phyloP scores from a whole-genome alignment of 345 rosid species.

The Cardamine occulta region DNA sequence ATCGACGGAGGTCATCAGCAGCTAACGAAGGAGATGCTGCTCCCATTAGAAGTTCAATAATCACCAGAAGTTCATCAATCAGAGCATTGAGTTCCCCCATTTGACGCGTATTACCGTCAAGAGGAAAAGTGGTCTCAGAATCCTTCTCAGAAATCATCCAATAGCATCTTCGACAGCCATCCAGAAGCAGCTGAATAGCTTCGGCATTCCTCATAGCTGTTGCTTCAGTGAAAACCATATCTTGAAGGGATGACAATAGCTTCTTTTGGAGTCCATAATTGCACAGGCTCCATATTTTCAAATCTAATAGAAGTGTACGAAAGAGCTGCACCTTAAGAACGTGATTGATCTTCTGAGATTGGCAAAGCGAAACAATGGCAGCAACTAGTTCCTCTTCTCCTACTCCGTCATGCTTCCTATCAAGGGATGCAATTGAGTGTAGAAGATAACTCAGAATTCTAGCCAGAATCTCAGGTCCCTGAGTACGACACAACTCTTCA shows the following conservation, averaged over 20 bases:
- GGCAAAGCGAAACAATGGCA: constrained; percentile 93
- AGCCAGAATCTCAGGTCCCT: constrained; percentile 91
- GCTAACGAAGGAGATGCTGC: constrained; percentile 82
- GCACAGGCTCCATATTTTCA: constrained; percentile 95
- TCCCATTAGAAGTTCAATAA: constrained; percentile 94
- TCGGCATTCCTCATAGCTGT: constrained; percentile 88
- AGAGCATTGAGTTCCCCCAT: constrained; percentile 95
- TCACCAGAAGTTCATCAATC: constrained; percentile 97
- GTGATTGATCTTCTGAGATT: constrained; percentile 83
- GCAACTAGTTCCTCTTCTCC: constrained; percentile 97
- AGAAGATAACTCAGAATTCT: constrained; percentile 86
- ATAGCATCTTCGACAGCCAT: constrained; percentile 99
- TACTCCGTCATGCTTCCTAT: constrained; percentile 66
- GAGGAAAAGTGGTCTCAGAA: constrained; percentile 66
- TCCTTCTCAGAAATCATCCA: constrained; percentile 90
- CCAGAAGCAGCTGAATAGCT: constrained; percentile 99
- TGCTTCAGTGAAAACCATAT: constrained; percentile 99
- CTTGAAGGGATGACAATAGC: constrained; percentile 91
- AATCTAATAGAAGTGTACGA: constrained; percentile 82
- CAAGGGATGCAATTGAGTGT: constrained; percentile 73
- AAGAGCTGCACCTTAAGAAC: constrained; percentile 94
- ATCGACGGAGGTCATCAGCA: constrained; percentile 74
- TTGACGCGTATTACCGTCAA: constrained; percentile 65
- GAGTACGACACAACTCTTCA: constrained; percentile 77
- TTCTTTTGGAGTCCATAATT: constrained; percentile 97